Evolutionary conservation across 257 asterid genomes (phyloP), one percentile per base, ranked within the genome.

Genomic region (Euphrasia confusa): DNA sequence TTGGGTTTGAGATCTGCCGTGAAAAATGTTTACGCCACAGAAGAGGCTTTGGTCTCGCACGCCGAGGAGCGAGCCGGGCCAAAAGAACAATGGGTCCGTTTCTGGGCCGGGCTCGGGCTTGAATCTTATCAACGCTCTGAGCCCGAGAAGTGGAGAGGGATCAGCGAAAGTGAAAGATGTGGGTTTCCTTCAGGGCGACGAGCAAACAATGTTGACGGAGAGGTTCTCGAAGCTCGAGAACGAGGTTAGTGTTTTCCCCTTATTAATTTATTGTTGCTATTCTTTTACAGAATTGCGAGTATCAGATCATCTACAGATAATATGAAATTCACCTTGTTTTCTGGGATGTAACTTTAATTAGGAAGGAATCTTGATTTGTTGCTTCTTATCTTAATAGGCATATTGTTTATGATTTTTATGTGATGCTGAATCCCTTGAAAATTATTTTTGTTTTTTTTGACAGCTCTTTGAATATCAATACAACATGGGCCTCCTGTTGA

Each of bases 401-500:
- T 49, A 49, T 15, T 49, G 55, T 18, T 18, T 50, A 17, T 50
- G 56, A 15, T 14, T 21, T 14, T 21, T 9, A 53, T 21, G 42
- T 28, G 61, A 55, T 55, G 35, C 60, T 55, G 4, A 55, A 37
- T 26, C 1, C 8, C 60, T n/a, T 55, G 13, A 10, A 44, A 44
- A 44, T 44, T 33, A 33, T 4, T 5, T 33, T 33, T 7, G 39
- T 32, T 68, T 70, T 65, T 71, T 69, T 32, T 70, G 78, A 77
- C 82, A 93, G 97, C 94, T 93, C 54, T 82, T 83, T 67, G 96
- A 90, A 63, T 93, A 89, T 78, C 99, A 93, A 73, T 93, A 89
- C 75, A 93, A 81, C 67, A 85, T 93, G 95, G 99, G 99, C 44
- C 89, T 93, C 24, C 89, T 93, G 47, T 69, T 93, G 83, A 84